Conservation (phyloP, 768 basidiomycete genomes). For the Leccinum subgranulosum region DNA sequence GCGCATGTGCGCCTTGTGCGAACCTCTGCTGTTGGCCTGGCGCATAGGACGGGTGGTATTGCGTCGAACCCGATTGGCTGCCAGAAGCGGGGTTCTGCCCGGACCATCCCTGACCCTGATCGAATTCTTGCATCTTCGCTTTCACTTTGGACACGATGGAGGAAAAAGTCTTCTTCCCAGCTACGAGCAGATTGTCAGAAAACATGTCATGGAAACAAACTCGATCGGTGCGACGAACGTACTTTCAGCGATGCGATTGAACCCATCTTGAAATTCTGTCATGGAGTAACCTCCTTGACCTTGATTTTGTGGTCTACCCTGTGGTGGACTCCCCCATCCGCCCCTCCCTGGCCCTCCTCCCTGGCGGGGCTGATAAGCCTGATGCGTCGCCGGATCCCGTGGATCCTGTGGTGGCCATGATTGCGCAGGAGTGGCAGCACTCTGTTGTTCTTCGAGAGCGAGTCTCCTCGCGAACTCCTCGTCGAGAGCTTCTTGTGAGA, state of each 20-base stretch:
- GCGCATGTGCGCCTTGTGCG: constrained; percentile 4
- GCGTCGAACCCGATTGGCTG: not conserved
- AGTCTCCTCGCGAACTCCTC: constrained; percentile 76
- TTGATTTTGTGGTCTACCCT: constrained; percentile 9
- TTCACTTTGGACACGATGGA: constrained; percentile 72
- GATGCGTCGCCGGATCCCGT: constrained; percentile 12
- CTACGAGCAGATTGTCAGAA: constrained; percentile 31
- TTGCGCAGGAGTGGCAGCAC: constrained; percentile 7
- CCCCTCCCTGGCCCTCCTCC: constrained; percentile 3
- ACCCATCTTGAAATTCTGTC: constrained; percentile 69
- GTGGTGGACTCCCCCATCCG: constrained; percentile 2
- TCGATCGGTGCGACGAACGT: constrained; percentile 23
- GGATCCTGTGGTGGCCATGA: constrained; percentile 15
- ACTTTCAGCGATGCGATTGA: constrained; percentile 79
- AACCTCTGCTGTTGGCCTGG: not conserved
- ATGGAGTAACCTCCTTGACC: constrained; percentile 45
- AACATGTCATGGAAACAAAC: not conserved
- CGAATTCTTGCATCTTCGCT: constrained; percentile 81
- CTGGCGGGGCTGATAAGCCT: constrained; percentile 25
- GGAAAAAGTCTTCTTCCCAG: constrained; percentile 77
- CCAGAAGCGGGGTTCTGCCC: constrained; percentile 8
- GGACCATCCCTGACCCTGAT: constrained; percentile 39
- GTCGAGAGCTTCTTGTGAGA: constrained; percentile 67
- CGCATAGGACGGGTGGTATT: not conserved
- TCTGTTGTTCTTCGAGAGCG: constrained; percentile 55